Percentiles rank a stretch among this genome's conserved stretches.
These are phyloP conservation scores for Penicillium sp. DNA, from an alignment of 2,329 filamentous ascomycete genomes.

Conservation along the genomic window DNA sequence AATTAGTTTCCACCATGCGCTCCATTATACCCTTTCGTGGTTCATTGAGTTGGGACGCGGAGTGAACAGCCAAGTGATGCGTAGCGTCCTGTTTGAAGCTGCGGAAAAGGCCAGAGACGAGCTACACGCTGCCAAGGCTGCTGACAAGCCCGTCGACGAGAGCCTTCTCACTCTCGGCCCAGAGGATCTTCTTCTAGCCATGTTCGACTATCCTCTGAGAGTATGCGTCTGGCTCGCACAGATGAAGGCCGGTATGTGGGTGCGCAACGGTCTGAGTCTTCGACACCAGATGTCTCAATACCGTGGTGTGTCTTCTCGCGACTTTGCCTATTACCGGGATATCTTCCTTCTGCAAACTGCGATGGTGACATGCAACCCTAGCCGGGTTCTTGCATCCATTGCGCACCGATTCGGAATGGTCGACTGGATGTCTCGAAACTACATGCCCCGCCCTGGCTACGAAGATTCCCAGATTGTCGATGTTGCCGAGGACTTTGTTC, in stretches of 20 bases:
- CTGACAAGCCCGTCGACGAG: slow-evolving; percentile 55
- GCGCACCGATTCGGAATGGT: slow-evolving; percentile 87
- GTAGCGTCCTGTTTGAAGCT: slow-evolving; percentile 66
- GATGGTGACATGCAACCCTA: slow-evolving; percentile 77
- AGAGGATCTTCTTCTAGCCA: slow-evolving; percentile 77
- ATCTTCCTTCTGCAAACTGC: slow-evolving; percentile 91
- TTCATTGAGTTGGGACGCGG: slow-evolving; percentile 81
- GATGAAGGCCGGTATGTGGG: slow-evolving; percentile 98
- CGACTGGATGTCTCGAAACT: slow-evolving; percentile 80
- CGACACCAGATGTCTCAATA: slow-evolving; percentile 94
- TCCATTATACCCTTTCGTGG: slow-evolving; percentile 97
- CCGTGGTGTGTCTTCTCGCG: slow-evolving; percentile 78
- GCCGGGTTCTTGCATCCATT: slow-evolving; percentile 78
- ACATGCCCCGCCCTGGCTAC: slow-evolving; percentile 67
- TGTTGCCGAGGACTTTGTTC: slow-evolving; percentile 91
- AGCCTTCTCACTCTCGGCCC: slow-evolving; percentile 46
- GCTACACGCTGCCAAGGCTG: slow-evolving; percentile 60
- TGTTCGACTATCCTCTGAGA: slow-evolving; percentile 88
- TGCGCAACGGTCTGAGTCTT: slow-evolving; percentile 92
- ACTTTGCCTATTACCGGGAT: slow-evolving; percentile 90
- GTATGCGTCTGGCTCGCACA: slow-evolving; percentile 96
- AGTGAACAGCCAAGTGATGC: slow-evolving; percentile 64
- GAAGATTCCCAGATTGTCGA: slow-evolving; percentile 88
- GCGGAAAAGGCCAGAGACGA: slow-evolving; percentile 45
- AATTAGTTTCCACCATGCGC: slow-evolving; percentile 94